These are phyloP conservation scores for Talaromyces sp. DNA, from an alignment of 2,329 filamentous ascomycete genomes.

Conservation along the genomic window DNA sequence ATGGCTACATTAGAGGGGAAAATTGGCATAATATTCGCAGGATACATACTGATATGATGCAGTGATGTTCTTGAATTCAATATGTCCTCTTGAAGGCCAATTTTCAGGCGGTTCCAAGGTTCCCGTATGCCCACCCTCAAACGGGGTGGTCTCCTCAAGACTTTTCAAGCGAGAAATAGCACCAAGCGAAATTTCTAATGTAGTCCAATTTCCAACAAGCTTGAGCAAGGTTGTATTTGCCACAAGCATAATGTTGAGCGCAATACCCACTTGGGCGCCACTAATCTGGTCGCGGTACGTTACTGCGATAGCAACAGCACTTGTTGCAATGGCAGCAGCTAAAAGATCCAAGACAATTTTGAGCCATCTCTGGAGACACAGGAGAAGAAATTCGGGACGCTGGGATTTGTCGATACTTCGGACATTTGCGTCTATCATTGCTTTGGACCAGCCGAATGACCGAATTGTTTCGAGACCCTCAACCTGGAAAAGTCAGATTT, in stretches of 20 bases:
- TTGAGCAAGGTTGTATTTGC: conserved; percentile 52
- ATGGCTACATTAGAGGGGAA: not conserved
- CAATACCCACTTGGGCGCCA: conserved; percentile 51
- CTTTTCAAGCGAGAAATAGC: conserved; percentile 54
- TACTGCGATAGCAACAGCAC: conserved; percentile 50
- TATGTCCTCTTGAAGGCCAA: conserved; percentile 45
- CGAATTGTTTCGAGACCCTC: conserved; percentile 53
- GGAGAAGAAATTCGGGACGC: conserved; percentile 55
- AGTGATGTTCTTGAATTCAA: conserved; percentile 35
- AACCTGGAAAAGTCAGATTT: not conserved
- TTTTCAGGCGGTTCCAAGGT: conserved; percentile 34
- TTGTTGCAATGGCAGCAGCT: conserved; percentile 47
- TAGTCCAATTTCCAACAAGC: conserved; percentile 53
- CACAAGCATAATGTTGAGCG: conserved; percentile 51
- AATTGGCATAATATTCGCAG: not conserved
- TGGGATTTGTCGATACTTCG: conserved; percentile 53
- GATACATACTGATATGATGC: conserved; percentile 11
- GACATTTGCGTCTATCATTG: conserved; percentile 40
- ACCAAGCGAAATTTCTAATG: conserved; percentile 56
- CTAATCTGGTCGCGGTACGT: conserved; percentile 40
- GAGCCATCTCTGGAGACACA: conserved; percentile 58
- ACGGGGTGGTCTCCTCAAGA: conserved; percentile 45
- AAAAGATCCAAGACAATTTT: conserved; percentile 50
- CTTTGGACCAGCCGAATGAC: conserved; percentile 51
- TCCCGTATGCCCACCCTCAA: conserved; percentile 44